A percentile compares a stretch with the other conserved stretches of the same genome.
Conservation (phyloP, 2,329 filamentous ascomycete genomes). For the Aspergillus neoniger region DNA sequence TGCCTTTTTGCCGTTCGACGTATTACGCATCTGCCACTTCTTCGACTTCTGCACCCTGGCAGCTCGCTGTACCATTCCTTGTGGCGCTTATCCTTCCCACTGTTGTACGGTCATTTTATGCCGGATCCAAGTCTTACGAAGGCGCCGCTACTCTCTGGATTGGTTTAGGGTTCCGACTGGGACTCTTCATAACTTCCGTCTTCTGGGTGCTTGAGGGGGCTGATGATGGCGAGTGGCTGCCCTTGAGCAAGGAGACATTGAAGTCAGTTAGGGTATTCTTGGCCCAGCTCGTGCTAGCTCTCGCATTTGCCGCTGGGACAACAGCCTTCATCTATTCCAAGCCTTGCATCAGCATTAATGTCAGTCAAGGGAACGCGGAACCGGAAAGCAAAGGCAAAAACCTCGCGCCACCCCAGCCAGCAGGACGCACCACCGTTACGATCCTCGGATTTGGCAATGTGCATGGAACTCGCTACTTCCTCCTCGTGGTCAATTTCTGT, state of each 20-base stretch:
- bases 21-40: conserved; percentile 92
- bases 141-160: conserved; percentile 85
- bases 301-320: conserved; percentile 80
- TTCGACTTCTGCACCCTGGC: conserved; percentile 90
- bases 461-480: conserved; percentile 86
- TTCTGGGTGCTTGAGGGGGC: conserved; percentile 92
- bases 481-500: conserved; percentile 77
- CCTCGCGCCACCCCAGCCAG: conserved; percentile 27
- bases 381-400: conserved; percentile 48
- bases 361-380: conserved; percentile 49
- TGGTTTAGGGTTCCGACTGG: conserved; percentile 73
- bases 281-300: conserved; percentile 76
- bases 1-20: conserved; percentile 92
- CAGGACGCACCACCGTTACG: conserved; percentile 58
- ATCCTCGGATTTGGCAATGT: conserved; percentile 90
- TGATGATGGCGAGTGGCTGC: conserved; percentile 78
- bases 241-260: conserved; percentile 61
- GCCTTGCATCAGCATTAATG: conserved; percentile 74
- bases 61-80: conserved; percentile 76
- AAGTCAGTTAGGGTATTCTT: conserved; percentile 75
- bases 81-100: conserved; percentile 71
- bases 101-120: conserved; percentile 80
- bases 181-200: conserved; percentile 71
- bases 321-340: conserved; percentile 84
- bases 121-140: conserved; percentile 81